Base-by-base conservation (phyloP, 352 stramenopile species). In the Phytopythium vexans region DNA sequence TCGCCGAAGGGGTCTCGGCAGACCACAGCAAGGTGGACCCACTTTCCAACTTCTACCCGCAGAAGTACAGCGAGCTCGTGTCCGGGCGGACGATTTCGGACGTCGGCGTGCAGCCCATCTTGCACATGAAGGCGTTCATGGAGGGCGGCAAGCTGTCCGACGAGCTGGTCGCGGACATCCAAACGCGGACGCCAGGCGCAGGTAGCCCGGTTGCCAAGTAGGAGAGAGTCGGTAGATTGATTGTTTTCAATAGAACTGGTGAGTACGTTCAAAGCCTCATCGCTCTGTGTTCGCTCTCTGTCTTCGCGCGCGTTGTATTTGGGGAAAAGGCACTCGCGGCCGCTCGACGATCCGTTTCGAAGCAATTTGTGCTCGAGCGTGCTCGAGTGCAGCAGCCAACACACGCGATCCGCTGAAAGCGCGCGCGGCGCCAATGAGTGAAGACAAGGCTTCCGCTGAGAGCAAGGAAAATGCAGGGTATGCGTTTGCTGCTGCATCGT, bases 101-200 rank as follows among this genome's bases (percentile, higher is more conserved):
- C 37, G 72, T 98, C 36, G 96, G 95, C 51, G 86, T 95, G 21
- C 88, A 98, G 53, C 88, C 93, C n/a, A 99, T 99, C 67, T 59
- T 98, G 53, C 95, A 97, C 77, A 99, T 99, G 96, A 94, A 97
- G 55, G 58, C 87, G 7, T 95, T 98, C 47, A 99, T 98, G 96
- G 82, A 96, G 52, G 69, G 73, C 15, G 83, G 91, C 31, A 68
- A 70, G 49, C 72, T 98, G 21, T 95, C 88, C 36, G 71, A 88
- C 3, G 71, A 70, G 16, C 67, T 98, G 38, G 87, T 98, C 31
- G 41, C 77, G 9, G 93, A 97, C 60, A 85, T 98, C 16, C 63
- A 82, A 65, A 82, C 60, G 8, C 75, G 84, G 33, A 77, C 52
- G 54, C 71, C 81, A 0, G 81, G 77, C 27, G 69, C 60, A 0